phyloP scores from a whole-genome alignment of 352 stramenopile genomes.

The Phytophthora fragariae region DNA sequence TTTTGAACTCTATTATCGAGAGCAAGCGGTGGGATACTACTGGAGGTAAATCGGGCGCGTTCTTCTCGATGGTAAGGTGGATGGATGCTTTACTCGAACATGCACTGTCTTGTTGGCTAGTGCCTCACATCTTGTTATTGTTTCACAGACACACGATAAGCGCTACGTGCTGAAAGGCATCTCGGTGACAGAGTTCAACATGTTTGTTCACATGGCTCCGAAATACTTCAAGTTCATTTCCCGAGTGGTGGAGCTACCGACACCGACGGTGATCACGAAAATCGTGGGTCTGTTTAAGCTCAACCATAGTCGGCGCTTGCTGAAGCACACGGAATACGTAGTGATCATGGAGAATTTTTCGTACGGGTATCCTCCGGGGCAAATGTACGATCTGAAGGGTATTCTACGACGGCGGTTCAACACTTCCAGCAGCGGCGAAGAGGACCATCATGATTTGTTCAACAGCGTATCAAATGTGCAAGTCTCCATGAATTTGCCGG shows the following conservation, averaged over 20 bases:
- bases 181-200: conserved; percentile 89
- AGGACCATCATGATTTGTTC: conserved; percentile 48
- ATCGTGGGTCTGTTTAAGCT: conserved; percentile 88
- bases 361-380: conserved; percentile 76
- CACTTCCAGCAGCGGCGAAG: conserved; percentile 42
- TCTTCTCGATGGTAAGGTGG: conserved; percentile 80
- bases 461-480: conserved; percentile 56
- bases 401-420: conserved; percentile 81
- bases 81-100: conserved; percentile 5
- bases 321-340: conserved; percentile 85
- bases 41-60: conserved; percentile 87
- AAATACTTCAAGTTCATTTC: conserved; percentile 91
- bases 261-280: conserved; percentile 81
- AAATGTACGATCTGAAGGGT: conserved; percentile 91
- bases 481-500: conserved; percentile 63
- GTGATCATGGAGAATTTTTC: conserved; percentile 90
- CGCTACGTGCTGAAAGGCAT: conserved; percentile 89
- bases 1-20: conserved; percentile 84
- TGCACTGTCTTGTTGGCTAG: neutral
- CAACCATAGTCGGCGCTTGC: conserved; percentile 59
- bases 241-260: conserved; percentile 61
- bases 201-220: conserved; percentile 91
- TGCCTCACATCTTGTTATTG: conserved; percentile 17
- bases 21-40: conserved; percentile 80
- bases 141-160: conserved; percentile 77